These are phyloP conservation scores for Eucalyptus erythrocorys DNA, from an alignment of 345 rosid species.

Conservation along the genomic window DNA sequence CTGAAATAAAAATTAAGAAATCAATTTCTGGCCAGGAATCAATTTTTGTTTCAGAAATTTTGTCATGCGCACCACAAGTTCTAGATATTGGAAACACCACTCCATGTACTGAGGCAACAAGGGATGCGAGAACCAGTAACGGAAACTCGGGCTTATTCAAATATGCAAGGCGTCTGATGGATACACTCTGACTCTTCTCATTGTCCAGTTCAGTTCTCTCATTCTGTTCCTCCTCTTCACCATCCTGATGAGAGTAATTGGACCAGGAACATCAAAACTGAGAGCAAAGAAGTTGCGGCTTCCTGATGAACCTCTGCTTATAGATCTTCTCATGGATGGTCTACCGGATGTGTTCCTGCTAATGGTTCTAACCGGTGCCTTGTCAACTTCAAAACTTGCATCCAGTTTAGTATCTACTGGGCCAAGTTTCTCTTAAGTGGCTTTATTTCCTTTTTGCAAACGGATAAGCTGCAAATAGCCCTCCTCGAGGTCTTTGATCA, in stretches of 20 bases:
- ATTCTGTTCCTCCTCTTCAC: background rate
- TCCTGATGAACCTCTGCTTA: constrained; percentile 28
- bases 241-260: constrained; percentile 3
- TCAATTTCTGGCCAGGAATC: too few relatives aligned
- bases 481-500: constrained; percentile 55
- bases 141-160: constrained; percentile 72
- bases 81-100: constrained; percentile 50
- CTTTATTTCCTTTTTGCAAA: constrained; percentile 56
- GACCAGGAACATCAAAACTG: constrained; percentile 15
- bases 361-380: background rate
- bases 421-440: constrained; percentile 3
- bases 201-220: background rate
- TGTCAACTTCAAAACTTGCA: background rate
- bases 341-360: constrained; percentile 1
- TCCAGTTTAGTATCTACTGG: background rate
- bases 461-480: constrained; percentile 65
- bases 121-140: constrained; percentile 35
- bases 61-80: too few relatives aligned
- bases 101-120: constrained; percentile 62
- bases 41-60: too few relatives aligned
- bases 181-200: constrained; percentile 30
- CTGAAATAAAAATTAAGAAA: too few relatives aligned
- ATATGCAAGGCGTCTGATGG: constrained; percentile 41
- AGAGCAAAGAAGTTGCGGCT: constrained; percentile 29
- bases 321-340: constrained; percentile 14